These are phyloP conservation scores for Parascedosporium putredinis DNA, from an alignment of 2,329 filamentous ascomycete genomes.

Conservation along the genomic window DNA sequence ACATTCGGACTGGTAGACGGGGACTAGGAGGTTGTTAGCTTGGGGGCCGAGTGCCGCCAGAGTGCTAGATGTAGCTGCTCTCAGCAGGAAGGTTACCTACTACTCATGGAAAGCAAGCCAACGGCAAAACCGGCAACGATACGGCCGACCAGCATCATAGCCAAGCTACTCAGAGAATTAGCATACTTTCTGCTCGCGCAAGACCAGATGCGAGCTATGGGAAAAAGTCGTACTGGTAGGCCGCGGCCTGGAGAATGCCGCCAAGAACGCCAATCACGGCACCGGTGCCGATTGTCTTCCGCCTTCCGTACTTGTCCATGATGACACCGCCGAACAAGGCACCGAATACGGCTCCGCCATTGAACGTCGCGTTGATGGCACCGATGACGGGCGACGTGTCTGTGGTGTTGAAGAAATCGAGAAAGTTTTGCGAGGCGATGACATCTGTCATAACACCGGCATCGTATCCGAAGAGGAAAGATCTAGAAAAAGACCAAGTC, in stretches of 20 bases:
- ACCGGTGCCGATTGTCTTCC: conserved; percentile 48
- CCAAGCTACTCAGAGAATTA: conserved; percentile 32
- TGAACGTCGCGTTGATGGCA: conserved; percentile 53
- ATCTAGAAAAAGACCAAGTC: conserved; percentile 14
- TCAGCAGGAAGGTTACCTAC: not conserved
- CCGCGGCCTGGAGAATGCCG: conserved; percentile 46
- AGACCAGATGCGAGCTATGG: too few species aligned
- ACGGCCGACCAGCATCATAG: conserved; percentile 29
- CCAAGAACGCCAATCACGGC: conserved; percentile 47
- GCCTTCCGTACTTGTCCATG: conserved; percentile 51
- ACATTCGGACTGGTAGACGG: conserved; percentile 49
- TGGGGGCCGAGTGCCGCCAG: not conserved
- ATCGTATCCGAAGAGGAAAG: conserved; percentile 45
- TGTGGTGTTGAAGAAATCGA: conserved; percentile 44
- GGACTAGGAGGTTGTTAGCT: conserved; percentile 22
- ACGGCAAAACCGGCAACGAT: conserved; percentile 50
- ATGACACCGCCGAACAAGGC: conserved; percentile 21
- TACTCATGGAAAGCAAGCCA: conserved; percentile 44
- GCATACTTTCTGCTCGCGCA: not conserved
- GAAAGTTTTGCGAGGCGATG: conserved; percentile 45
- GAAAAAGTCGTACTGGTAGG: conserved; percentile 26
- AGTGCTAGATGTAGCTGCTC: not conserved
- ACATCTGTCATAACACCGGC: conserved; percentile 57
- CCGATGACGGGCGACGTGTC: conserved; percentile 34
- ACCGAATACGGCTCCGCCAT: conserved; percentile 5